Evolutionary conservation across 164 flowering plant species (phyloP).

Genomic region (Chimonanthus salicifolius): DNA sequence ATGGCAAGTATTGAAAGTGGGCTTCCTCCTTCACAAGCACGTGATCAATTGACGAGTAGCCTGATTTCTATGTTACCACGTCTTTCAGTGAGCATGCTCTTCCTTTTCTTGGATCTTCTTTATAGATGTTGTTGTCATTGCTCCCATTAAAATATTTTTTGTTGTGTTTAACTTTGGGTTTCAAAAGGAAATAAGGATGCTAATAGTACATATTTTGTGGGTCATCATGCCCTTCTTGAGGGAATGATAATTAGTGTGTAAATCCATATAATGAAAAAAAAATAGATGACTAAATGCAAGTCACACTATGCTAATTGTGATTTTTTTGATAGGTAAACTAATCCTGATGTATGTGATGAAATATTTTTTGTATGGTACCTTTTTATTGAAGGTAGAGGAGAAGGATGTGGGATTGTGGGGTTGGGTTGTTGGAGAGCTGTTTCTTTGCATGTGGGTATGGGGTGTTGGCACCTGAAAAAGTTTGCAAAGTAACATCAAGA

Average conservation of each 20-base stretch:
- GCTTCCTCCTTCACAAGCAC: constrained; percentile 41
- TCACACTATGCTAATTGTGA: background rate
- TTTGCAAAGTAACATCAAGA: too few species aligned
- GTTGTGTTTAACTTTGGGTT: background rate
- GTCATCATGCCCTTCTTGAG: background rate
- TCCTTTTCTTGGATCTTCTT: background rate
- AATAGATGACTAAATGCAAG: background rate
- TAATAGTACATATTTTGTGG: background rate
- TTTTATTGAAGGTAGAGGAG: too few species aligned
- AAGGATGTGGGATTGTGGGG: too few species aligned
- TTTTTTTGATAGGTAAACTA: background rate
- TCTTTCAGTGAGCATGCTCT: constrained; percentile 60
- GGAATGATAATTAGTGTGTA: background rate
- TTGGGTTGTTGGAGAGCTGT: too few species aligned
- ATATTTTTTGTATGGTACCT: too few species aligned
- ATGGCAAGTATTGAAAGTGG: constrained; percentile 40
- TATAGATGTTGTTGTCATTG: background rate
- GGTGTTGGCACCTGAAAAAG: too few species aligned
- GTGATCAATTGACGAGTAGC: constrained; percentile 46
- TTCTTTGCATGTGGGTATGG: too few species aligned
- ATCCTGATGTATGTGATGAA: background rate
- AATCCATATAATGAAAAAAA: background rate
- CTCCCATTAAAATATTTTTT: too few species aligned
- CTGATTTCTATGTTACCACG: constrained; percentile 63
- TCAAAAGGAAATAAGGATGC: background rate